Base-by-base conservation (phyloP, 1,284 basidiomycete species). In the Tilletia setariae region DNA sequence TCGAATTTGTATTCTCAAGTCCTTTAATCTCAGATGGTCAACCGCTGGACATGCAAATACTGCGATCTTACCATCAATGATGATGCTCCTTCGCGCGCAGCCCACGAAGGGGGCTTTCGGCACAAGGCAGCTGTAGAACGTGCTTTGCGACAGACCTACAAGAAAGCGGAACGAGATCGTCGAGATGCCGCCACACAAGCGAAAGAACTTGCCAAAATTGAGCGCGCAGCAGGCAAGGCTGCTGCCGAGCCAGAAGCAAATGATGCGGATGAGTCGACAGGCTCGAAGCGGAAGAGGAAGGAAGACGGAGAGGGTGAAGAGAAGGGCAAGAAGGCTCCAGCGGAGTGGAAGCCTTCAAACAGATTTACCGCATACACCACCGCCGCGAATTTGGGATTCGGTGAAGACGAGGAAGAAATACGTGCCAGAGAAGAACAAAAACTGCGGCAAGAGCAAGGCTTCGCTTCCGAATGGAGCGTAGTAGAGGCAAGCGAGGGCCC, bases 61-160 rank as follows among this genome's bases (percentile, higher is more conserved):
- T 82, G 80, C 78, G 70, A 82, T 65, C 70, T 82, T 15, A 82
- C 80, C 15, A 80, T 82, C 63, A 72, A 77, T 65, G 66, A 74
- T 67, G 78, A 78, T 61, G 63, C 74, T 6, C 82, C 86, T 80
- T 98, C 95, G 1, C 88, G 91, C 65, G 86, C 88, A 72, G 93
- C 94, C 70, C 96, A 99, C 83, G 96, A 98, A 84, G 91, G 88
- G 72, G 96, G 96, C 56, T 84, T 95, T 64, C 89, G 92, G 62
- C 96, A 99, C 85, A 92, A 96, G 82, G 93, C 93, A 63, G 96
- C 92, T 83, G 89, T 92, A 71, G 94, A 97, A 80, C 87, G 94
- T 9, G 95, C 91, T 83, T 91, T 98, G 66, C 87, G 92, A 51
- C 89, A 91, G 51, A 87, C 98, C 35, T 98, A 98, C 87, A 95